Base-by-base conservation (phyloP, 805 yeast genomes). In the Saccharomyces kudriavzevii region DNA sequence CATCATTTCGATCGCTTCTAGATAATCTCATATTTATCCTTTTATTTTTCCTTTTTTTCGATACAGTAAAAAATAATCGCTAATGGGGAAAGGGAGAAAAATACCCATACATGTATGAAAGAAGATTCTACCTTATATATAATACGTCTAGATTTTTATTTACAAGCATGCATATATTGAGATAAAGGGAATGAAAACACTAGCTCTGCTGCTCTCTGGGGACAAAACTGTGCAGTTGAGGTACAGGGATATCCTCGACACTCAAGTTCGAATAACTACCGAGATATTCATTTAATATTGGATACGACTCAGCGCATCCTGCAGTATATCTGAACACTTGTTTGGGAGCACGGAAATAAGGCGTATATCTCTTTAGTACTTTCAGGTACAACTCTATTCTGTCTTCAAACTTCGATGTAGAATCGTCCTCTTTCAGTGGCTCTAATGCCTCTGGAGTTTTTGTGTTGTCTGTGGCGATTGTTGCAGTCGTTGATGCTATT, bases 341-440 rank as follows among this genome's bases (percentile, higher is more conserved):
- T 29, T 69, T 70, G 47, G 70, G 57, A 40, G 74, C 73, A 48
- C 74, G 70, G 55, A 76, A 74, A 55, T 66, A 76, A 13, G 67
- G 68, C 5, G 74, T 67, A 55, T 75, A 80, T 35, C 70, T 55
- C 54, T 77, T 74, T 62, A 81, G 74, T 50, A 82, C 66, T 45
- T 75, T 71, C 66, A 78, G 75, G 66, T 80, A 82, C 17, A 81
- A 65, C 27, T 73, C 71, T 30, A 73, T 71, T 65, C 87, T 73
- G 43, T 73, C 75, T 14, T 71, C 63, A 2, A 27, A 20, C 10
- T 25, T 27, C 24, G 43, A 35, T n/a, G 43, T 8, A 35, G 11
- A 20, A n/a, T 20, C 25, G 14, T 48, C 40, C 25, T 17, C 30
- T 25, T 27, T 47, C 40, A n/a, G 22, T 17, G n/a, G 17, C 13